phyloP scores from a whole-genome alignment of 306 rosid genomes.

The Astragalus membranaceus region DNA sequence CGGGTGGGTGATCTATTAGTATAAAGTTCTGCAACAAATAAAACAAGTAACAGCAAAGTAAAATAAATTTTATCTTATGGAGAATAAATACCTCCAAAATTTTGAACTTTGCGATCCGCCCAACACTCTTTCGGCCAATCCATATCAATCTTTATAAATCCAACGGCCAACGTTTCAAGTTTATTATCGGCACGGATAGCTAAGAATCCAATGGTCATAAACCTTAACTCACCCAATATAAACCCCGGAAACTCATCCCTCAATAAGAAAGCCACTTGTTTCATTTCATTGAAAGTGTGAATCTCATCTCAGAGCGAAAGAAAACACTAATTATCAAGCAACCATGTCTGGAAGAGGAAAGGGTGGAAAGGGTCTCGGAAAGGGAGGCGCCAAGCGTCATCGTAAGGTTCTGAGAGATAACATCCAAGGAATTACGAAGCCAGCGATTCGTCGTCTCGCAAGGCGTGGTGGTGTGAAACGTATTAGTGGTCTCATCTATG shows the following conservation, averaged over 20 bases:
- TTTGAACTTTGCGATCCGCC: too few species aligned
- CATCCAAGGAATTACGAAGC: constrained; percentile 58
- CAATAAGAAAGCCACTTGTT: not conserved
- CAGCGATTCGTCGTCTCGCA: constrained; percentile 49
- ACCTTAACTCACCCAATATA: not conserved
- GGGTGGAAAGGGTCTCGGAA: constrained; percentile 54
- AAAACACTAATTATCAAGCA: not conserved
- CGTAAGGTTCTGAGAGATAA: constrained; percentile 60
- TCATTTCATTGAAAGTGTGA: not conserved
- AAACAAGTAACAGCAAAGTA: too few species aligned
- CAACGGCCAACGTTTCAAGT: not conserved
- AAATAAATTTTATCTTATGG: too few species aligned
- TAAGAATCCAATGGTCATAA: constrained; percentile 7
- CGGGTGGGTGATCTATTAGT: too few species aligned
- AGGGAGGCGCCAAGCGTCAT: constrained; percentile 63
- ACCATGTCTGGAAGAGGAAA: constrained; percentile 66
- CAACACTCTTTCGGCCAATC: too few species aligned
- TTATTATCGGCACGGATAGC: constrained; percentile 15
- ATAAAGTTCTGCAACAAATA: too few species aligned
- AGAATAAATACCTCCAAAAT: too few species aligned
- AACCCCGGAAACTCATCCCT: not conserved
- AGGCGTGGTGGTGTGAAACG: constrained; percentile 58
- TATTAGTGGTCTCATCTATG: constrained; percentile 52
- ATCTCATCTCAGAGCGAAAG: not conserved
- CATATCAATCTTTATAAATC: not conserved